Conservation (phyloP, 1,139 yeast genomes). For the Saccharomycopsis crataegensis region DNA sequence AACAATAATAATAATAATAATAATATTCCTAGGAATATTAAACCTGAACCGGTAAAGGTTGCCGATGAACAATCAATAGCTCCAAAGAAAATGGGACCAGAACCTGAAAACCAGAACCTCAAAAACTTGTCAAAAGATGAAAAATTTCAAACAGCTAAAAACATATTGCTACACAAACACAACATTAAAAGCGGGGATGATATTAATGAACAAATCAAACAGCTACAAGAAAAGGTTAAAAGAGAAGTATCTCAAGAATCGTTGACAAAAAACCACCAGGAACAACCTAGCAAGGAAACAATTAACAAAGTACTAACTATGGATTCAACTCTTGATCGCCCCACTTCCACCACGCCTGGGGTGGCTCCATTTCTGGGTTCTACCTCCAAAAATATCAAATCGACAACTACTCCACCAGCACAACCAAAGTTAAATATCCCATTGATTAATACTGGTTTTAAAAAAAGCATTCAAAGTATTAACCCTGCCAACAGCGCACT, state of each 20-base stretch:
- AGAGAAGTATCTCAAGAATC: constrained; percentile 3
- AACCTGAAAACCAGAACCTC: background rate
- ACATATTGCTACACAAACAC: background rate
- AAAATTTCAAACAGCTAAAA: constrained; percentile 5
- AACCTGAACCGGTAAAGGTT: too few species aligned
- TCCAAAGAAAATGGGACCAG: too few species aligned
- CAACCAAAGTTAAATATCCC: constrained; percentile 13
- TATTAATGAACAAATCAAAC: constrained; percentile 9
- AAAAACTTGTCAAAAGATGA: background rate
- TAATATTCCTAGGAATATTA: background rate
- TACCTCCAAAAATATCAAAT: too few species aligned
- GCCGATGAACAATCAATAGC: too few species aligned
- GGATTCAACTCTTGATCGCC: too few species aligned
- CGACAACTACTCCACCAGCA: too few species aligned
- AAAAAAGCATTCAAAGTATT: background rate
- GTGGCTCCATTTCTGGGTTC: too few species aligned
- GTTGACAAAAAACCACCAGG: too few species aligned
- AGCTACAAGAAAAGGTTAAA: constrained; percentile 11
- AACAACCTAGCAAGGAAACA: too few species aligned
- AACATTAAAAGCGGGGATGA: background rate
- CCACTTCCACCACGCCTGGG: too few species aligned
- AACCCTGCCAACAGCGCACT: background rate
- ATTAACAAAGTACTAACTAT: too few species aligned
- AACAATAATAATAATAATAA: background rate
- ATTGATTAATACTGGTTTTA: constrained; percentile 10